Conservation (phyloP, 1,284 basidiomycete genomes). For the Malassezia arunalokei region DNA sequence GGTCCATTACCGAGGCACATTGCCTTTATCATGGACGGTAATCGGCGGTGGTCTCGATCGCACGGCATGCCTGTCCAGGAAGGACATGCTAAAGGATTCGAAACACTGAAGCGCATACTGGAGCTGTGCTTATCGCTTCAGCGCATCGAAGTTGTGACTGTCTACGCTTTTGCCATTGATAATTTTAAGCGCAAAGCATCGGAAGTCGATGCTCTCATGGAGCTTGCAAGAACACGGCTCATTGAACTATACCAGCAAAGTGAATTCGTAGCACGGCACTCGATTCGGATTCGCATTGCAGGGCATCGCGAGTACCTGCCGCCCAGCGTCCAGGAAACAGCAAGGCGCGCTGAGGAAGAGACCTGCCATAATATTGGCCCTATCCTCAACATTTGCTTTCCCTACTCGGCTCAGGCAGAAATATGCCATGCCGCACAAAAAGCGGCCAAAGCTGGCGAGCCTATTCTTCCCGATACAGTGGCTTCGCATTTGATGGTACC, state of each 20-base stretch:
- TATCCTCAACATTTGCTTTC: slow-evolving; percentile 85
- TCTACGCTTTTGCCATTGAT: slow-evolving; percentile 92
- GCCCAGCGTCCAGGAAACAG: slow-evolving; percentile 58
- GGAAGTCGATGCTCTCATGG: slow-evolving; percentile 81
- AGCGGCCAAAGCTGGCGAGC: neutral
- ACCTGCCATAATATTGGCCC: slow-evolving; percentile 64
- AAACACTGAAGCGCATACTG: slow-evolving; percentile 57
- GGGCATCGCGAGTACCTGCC: slow-evolving; percentile 70
- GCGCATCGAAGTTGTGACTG: slow-evolving; percentile 57
- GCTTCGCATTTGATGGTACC: slow-evolving; percentile 47
- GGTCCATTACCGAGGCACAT: slow-evolving; percentile 85
- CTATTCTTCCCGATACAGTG: slow-evolving; percentile 12
- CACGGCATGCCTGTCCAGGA: slow-evolving; percentile 32
- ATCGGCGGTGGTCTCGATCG: slow-evolving; percentile 72
- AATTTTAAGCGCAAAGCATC: slow-evolving; percentile 81
- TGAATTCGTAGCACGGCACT: slow-evolving; percentile 51
- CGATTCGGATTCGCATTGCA: slow-evolving; percentile 71
- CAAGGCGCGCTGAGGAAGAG: slow-evolving; percentile 63
- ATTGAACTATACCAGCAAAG: slow-evolving; percentile 69
- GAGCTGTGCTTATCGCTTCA: slow-evolving; percentile 36
- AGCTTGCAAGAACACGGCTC: slow-evolving; percentile 67
- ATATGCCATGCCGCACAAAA: slow-evolving; percentile 49
- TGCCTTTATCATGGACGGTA: slow-evolving; percentile 97
- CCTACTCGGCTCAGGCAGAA: slow-evolving; percentile 84
- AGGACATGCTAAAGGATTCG: slow-evolving; percentile 77